These are phyloP conservation scores for Hypholoma fasciculare DNA, from an alignment of 768 basidiomycete genomes.

Conservation along the genomic window DNA sequence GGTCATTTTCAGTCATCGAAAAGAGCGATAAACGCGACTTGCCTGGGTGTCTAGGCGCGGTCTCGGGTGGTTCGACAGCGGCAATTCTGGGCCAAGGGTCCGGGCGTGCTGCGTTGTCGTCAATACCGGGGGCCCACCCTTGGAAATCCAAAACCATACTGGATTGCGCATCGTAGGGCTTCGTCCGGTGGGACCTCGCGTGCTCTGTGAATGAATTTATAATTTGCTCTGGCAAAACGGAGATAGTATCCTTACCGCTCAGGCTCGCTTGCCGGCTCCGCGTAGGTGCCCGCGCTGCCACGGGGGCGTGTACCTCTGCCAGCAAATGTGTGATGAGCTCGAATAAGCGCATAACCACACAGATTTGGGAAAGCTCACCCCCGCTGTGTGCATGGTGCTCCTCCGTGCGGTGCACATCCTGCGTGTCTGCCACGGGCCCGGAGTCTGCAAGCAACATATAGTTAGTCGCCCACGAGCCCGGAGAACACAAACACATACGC, in stretches of 20 bases:
- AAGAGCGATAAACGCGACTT: neutral
- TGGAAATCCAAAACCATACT: neutral
- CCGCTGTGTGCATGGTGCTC: neutral
- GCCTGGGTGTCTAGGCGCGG: neutral
- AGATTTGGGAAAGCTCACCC: neutral
- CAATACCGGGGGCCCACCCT: neutral
- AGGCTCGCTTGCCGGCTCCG: too few relatives aligned
- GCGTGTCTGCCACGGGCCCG: too few relatives aligned
- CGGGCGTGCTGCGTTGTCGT: neutral
- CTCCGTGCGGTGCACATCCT: neutral
- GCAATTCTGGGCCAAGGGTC: neutral
- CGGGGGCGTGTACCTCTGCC: neutral
- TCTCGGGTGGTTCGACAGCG: neutral
- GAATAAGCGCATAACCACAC: too few relatives aligned
- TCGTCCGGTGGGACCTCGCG: neutral
- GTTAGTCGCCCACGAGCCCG: too few relatives aligned
- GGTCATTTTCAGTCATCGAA: neutral
- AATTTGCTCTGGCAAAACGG: neutral
- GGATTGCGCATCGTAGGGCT: neutral
- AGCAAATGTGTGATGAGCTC: neutral
- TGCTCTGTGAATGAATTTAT: neutral
- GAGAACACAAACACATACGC: too few relatives aligned
- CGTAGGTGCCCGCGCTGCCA: neutral
- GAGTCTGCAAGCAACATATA: too few relatives aligned
- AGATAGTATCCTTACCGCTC: neutral